Evolutionary conservation across 2,329 filamentous ascomycete species (phyloP).

Genomic region (Cladophialophora psammophila): DNA sequence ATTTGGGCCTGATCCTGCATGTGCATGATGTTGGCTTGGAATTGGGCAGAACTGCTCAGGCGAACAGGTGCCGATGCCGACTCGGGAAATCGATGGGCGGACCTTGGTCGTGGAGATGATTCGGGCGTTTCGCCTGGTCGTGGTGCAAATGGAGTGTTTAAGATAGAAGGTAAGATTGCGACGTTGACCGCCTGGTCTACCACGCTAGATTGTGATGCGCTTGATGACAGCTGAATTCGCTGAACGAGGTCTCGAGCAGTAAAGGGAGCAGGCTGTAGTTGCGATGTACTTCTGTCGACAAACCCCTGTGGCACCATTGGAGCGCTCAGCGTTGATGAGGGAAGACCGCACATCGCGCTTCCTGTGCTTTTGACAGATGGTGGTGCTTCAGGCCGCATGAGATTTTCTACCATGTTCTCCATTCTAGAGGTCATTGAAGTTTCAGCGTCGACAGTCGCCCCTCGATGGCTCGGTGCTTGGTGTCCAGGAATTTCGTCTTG

Average conservation of each 20-base stretch:
- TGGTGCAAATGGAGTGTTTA: constrained; percentile 55
- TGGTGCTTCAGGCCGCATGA: constrained; percentile 56
- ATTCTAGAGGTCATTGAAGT: constrained; percentile 48
- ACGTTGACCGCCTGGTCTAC: constrained; percentile 26
- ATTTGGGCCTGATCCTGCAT: constrained; percentile 30
- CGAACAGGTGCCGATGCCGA: background rate
- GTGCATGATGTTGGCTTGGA: constrained; percentile 22
- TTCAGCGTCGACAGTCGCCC: constrained; percentile 41
- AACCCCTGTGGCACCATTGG: constrained; percentile 19
- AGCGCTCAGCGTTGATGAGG: constrained; percentile 7
- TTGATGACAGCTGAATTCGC: constrained; percentile 32
- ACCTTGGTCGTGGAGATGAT: constrained; percentile 48
- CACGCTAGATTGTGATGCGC: constrained; percentile 18
- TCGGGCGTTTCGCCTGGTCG: constrained; percentile 50
- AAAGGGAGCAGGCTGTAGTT: constrained; percentile 15
- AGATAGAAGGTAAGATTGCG: constrained; percentile 51
- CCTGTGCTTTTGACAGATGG: constrained; percentile 13
- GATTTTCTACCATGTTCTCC: constrained; percentile 65
- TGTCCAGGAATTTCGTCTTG: constrained; percentile 14
- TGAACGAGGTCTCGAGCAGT: constrained; percentile 35
- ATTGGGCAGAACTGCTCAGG: constrained; percentile 25
- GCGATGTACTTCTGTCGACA: constrained; percentile 6
- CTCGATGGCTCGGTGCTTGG: constrained; percentile 19
- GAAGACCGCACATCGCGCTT: background rate
- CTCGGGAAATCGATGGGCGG: constrained; percentile 33